phyloP scores from a whole-genome alignment of 75 land plant species.

The Ceratopteris richardii region DNA sequence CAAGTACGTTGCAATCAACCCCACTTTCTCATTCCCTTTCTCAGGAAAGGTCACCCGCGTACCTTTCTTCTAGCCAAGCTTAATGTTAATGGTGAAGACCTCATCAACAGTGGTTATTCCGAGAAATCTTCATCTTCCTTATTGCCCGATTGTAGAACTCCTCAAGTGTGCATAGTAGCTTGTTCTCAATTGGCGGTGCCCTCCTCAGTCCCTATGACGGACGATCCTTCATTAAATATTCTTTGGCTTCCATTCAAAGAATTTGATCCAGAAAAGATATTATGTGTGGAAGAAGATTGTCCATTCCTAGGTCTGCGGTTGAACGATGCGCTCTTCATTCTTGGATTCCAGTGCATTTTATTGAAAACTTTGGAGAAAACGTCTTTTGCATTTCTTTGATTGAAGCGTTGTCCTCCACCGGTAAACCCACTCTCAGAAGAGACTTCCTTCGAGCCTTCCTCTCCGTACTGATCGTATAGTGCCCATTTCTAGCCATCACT shows the following conservation, averaged over 20 bases:
- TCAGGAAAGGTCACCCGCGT: conserved; percentile 61
- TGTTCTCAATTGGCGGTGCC: conserved; percentile 29
- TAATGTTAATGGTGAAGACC: conserved; percentile 51
- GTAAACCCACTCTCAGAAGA: conserved; percentile 11
- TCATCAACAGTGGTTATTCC: conserved; percentile 39
- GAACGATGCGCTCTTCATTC: conserved; percentile 4
- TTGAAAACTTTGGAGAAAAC: conserved; percentile 74
- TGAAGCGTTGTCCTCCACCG: conserved; percentile 48
- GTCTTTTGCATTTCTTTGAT: conserved; percentile 69
- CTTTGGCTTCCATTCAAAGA: conserved; percentile 5
- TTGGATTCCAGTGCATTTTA: conserved; percentile 28
- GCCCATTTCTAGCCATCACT: conserved; percentile 83
- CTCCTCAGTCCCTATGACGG: conserved; percentile 11
- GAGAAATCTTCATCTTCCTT: conserved; percentile 42
- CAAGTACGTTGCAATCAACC: conserved; percentile 46
- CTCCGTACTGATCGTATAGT: conserved; percentile 79
- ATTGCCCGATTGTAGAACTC: conserved; percentile 41
- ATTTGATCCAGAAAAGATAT: background rate
- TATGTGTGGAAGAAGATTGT: conserved; percentile 1
- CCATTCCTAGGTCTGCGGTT: background rate
- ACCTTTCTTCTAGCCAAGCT: conserved; percentile 71
- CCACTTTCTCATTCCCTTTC: conserved; percentile 44
- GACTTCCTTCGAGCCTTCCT: conserved; percentile 73
- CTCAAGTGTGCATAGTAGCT: conserved; percentile 33
- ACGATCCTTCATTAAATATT: background rate